These are phyloP conservation scores for Gyrodon lividus DNA, from an alignment of 768 basidiomycete species.

Conservation along the genomic window DNA sequence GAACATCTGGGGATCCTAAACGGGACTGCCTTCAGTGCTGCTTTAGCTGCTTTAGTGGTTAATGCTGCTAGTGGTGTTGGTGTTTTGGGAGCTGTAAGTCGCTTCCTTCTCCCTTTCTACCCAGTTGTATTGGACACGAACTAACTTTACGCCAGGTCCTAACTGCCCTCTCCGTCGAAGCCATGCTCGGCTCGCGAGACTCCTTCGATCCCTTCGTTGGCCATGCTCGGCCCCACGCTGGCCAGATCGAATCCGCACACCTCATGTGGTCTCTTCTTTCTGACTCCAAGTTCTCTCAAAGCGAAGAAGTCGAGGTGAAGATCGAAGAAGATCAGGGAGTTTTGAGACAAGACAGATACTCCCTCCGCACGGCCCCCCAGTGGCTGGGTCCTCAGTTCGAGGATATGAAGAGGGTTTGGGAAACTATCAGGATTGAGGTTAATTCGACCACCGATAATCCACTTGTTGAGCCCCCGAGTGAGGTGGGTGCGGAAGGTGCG, in stretches of 20 bases:
- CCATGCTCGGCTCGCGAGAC: constrained; percentile 67
- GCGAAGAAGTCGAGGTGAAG: constrained; percentile 69
- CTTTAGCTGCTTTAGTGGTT: constrained; percentile 72
- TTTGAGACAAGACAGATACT: constrained; percentile 74
- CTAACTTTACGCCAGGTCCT: constrained; percentile 45
- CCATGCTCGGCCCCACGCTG: constrained; percentile 76
- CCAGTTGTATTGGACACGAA: neutral
- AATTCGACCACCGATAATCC: constrained; percentile 93
- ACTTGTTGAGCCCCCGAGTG: constrained; percentile 75
- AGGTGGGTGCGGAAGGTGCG: constrained; percentile 37
- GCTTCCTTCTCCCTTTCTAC: neutral
- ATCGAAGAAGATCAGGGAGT: constrained; percentile 71
- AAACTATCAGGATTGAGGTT: constrained; percentile 69
- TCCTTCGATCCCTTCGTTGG: constrained; percentile 79
- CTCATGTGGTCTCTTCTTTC: constrained; percentile 68
- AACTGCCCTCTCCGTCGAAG: constrained; percentile 85
- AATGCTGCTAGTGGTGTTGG: constrained; percentile 69
- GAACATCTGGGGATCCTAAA: constrained; percentile 82
- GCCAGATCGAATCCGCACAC: constrained; percentile 76
- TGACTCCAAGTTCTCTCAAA: constrained; percentile 65
- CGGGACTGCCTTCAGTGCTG: constrained; percentile 83
- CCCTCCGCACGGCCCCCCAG: constrained; percentile 72
- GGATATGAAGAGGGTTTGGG: constrained; percentile 65
- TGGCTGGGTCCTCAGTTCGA: constrained; percentile 86
- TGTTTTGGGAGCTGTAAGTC: constrained; percentile 45